Evolutionary conservation across 768 basidiomycete genomes (phyloP), one percentile per base, ranked within the genome.

Genomic region (Leccinum subgranulosum): DNA sequence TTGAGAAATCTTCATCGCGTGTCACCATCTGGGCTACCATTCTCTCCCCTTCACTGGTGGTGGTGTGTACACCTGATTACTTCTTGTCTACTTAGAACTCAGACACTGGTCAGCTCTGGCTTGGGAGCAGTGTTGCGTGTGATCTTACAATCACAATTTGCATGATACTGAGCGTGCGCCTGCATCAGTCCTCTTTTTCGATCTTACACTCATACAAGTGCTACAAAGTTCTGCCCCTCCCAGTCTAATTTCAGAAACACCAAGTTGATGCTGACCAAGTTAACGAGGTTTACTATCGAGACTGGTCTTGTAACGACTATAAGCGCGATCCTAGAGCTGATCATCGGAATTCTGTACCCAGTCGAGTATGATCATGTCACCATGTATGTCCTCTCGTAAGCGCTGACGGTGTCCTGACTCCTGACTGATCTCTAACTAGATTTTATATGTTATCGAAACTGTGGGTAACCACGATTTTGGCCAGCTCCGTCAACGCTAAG

Each of bases 231-330:
- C 6, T 6, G 34, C 17, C 34, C 41, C 19, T 41, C 39, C n/a
- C 17, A 19, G 1, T 19, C 41, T 41, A 9, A 4, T 41, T 55
- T 60, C 33, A 34, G 15, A 11, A n/a, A 36, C 21, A 51, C 11
- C 11, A 56, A 43, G 5, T 55, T 53, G 6, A 41, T n/a, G 6
- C 23, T 56, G 7, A 14, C 27, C 19, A 60, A 51, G 47, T 34
- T 64, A 15, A 60, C 55, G 2, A 63, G 39, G 34, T 27, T 60
- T 14, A 64, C 59, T 21, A 52, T 61, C 17, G 63, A 64, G 49
- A 64, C 63, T 7, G 63, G 63, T 12, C 51, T 60, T 8, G 31
- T 64, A 19, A 60, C 62, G 19, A 49, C 59, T 9, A 19, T 49
- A 11, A 47, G 58, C 11, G 63, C 56, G 3, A 46, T 61, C 8